A percentile compares a stretch with the other conserved stretches of the same genome.
Conservation (phyloP, 441 rosid genomes). For the Bruguiera hainesii region DNA sequence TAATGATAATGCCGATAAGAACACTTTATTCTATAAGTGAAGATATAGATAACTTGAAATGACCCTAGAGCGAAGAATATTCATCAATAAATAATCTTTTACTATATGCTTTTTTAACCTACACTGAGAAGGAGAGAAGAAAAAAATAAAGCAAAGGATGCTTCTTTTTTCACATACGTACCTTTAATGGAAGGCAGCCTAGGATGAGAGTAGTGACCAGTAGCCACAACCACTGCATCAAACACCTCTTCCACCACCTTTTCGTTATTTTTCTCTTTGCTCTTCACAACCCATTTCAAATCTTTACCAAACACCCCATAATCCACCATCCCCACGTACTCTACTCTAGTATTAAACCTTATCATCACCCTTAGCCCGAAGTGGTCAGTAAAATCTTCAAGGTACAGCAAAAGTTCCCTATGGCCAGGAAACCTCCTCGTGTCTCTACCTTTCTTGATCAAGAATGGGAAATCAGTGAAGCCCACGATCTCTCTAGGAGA, state of each 20-base stretch:
- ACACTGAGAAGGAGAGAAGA: too few species aligned
- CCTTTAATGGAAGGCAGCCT: constrained; percentile 69
- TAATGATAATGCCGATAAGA: too few species aligned
- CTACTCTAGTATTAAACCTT: constrained; percentile 71
- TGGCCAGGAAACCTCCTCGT: constrained; percentile 86
- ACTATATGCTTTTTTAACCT: not conserved
- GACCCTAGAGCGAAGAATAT: not conserved
- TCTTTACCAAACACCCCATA: constrained; percentile 39
- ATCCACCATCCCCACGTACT: constrained; percentile 58
- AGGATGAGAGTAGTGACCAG: constrained; percentile 84
- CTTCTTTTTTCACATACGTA: constrained; percentile 23
- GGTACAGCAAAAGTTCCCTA: constrained; percentile 67
- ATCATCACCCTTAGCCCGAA: constrained; percentile 68
- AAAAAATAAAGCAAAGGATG: not conserved
- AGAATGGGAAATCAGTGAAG: constrained; percentile 74
- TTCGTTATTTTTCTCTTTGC: constrained; percentile 34
- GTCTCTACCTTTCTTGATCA: constrained; percentile 67
- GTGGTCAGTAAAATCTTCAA: constrained; percentile 59
- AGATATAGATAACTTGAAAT: not conserved
- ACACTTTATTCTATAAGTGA: too few species aligned
- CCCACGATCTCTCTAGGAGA: constrained; percentile 95
- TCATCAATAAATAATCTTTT: not conserved
- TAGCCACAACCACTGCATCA: constrained; percentile 88
- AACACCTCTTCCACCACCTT: constrained; percentile 58
- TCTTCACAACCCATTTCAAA: constrained; percentile 68